Base-by-base conservation (phyloP, 2,329 filamentous ascomycete species). In the Aspergillus fructus region DNA sequence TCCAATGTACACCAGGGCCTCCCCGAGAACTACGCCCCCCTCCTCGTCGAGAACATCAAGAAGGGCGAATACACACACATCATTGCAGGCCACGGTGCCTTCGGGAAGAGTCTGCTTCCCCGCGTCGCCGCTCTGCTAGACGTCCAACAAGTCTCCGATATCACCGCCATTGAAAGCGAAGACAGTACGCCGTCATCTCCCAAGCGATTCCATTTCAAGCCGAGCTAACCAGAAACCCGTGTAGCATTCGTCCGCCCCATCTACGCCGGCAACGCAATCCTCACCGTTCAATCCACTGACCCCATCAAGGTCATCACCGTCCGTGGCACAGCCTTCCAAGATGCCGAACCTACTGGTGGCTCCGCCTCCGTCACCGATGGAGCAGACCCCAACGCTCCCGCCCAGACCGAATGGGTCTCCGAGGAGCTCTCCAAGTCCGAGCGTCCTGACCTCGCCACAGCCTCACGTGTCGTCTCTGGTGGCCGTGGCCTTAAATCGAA, bases 401-500 rank as follows among this genome's bases (percentile, higher is more conserved):
- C 82, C 62, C 78, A 83, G 5, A 89, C 89, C 5, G 90, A 96
- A 78, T 99, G 94, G 94, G 81, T 99, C 6, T 96, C 90, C 2
- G 94, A 99, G 77, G 88, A 97, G 69, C 84, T 99, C 53, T 85
- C 93, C 68, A 96, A 93, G 79, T 96, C 91, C 48, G 93, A 97
- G 75, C 88, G 96, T 42, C 94, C 94, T 9, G 94, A 99, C 72
- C 86, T 99, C 40, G 88, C 88, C 34, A 96, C 92, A n/a, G 94
- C 94, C 49, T 82, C 84, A 64, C 90, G 85, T 71, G 93, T 99
- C 19, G 94, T 99, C 19, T 96, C 93, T 8, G 94, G 94, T 64
- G 94, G 94, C 6, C 88, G 94, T 66, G 94, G 93, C 43, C 81
- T 99, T 66, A 99, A 97, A 82, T 97, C 93, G 15, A 97, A 97